Evolutionary conservation across 148 eudicot genomes (phyloP), one percentile per base, ranked within the genome.

Genomic region (Heliosperma pusillum): DNA sequence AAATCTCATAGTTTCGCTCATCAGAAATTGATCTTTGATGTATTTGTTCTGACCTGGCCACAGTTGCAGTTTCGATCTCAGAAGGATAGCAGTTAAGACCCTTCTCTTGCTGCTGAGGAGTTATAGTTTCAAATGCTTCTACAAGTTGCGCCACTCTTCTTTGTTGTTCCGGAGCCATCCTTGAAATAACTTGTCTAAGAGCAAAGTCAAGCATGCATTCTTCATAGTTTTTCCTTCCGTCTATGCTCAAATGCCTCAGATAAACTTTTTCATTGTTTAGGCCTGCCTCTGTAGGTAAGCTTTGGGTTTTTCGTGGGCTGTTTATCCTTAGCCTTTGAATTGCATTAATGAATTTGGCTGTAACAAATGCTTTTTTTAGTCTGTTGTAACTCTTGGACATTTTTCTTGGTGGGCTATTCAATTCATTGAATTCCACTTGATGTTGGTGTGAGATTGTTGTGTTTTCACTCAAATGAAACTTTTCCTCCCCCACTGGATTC

Each of bases 151-250:
- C 77, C 45, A 83, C 86, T 67, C 66, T 78, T 71, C 73, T 78
- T 78, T 80, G 81, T 40, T 80, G 83, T 24, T 74, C 82, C 58
- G 83, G 86, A 66, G 70, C 83, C 78, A 83, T 67, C 66, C 75
- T 80, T 58, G 81, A 75, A 47, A 83, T 78, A 30, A 78, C 83
- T 77, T 80, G 77, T 67, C 79, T 78, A 71, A 83, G 83, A 17
- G 86, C 86, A 74, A 71, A 78, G 75, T 83, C 86, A 71, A 83
- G 83, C 86, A 83, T 83, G 83, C 86, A 83, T 55, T 77, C 83
- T 80, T 83, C 86, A 21, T 64, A 44, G 21, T 71, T 74, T 62
- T 73, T 80, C 73, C 72, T 80, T 42, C 72, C 86, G 67, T 74
- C 44, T 60, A 80, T 80, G 66, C 74, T 71, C n/a, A 65, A 56